Evolutionary conservation across 192 early-diverging fungal species (phyloP).

Genomic region (Podila clonocystis): DNA sequence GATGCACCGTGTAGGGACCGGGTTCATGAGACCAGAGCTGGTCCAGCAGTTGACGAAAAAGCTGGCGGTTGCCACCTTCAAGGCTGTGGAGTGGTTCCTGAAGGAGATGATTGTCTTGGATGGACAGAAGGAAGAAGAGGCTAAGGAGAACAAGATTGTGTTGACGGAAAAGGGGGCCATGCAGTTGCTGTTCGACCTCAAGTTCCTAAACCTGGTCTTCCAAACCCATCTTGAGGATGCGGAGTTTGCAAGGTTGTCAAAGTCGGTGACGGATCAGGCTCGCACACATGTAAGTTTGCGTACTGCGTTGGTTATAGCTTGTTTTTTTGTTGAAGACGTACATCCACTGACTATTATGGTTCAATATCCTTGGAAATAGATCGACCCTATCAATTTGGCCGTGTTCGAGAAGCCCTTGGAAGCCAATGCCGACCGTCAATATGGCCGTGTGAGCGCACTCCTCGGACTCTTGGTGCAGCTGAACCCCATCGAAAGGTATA

Average conservation of each 20-base stretch:
- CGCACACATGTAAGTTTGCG: constrained; percentile 37
- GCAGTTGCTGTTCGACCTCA: constrained; percentile 73
- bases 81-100: constrained; percentile 21
- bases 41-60: constrained; percentile 14
- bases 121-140: not conserved
- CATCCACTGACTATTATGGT: not conserved
- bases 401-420: constrained; percentile 60
- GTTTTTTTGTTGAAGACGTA: not conserved
- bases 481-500: constrained; percentile 54
- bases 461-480: constrained; percentile 62
- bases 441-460: constrained; percentile 61
- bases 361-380: constrained; percentile 51
- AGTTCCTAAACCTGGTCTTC: constrained; percentile 62
- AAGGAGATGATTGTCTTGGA: not conserved
- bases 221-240: constrained; percentile 29
- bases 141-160: not conserved
- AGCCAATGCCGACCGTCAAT: constrained; percentile 66
- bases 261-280: constrained; percentile 30
- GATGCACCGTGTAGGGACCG: constrained; percentile 40
- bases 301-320: not conserved
- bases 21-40: constrained; percentile 37
- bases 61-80: constrained; percentile 5
- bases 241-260: constrained; percentile 6
- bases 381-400: constrained; percentile 74
- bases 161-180: constrained; percentile 65